A percentile compares a stretch with the other conserved stretches of the same genome.
Evolutionary conservation across 2,329 filamentous ascomycete species (phyloP).

Genomic region (Bipolaris oryzae): DNA sequence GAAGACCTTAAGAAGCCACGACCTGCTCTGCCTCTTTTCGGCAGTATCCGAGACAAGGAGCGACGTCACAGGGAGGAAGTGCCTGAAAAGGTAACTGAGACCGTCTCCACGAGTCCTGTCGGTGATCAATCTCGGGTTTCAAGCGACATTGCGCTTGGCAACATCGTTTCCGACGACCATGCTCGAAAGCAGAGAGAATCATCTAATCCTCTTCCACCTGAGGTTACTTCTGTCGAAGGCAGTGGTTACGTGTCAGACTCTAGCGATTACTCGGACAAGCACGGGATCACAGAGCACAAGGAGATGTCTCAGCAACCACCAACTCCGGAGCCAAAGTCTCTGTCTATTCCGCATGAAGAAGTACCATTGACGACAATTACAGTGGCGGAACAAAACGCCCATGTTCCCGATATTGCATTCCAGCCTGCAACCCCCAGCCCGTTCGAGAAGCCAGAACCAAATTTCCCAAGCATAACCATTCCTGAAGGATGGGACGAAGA

Average conservation of each 20-base stretch:
- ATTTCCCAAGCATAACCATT: conserved; percentile 34
- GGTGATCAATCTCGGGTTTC: conserved; percentile 58
- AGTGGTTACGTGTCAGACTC: conserved; percentile 68
- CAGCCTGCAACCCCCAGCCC: conserved; percentile 46
- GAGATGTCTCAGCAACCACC: conserved; percentile 18
- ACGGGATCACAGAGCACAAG: conserved; percentile 19
- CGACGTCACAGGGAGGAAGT: conserved; percentile 55
- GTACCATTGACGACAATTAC: conserved; percentile 13
- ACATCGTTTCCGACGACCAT: conserved; percentile 62
- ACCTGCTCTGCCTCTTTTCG: conserved; percentile 75
- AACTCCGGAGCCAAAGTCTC: conserved; percentile 36
- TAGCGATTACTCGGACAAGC: conserved; percentile 27
- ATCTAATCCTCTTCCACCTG: conserved; percentile 70
- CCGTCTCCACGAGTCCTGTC: conserved; percentile 44
- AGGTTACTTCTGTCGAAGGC: conserved; percentile 72
- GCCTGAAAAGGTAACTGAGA: conserved; percentile 60
- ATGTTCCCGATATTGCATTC: conserved; percentile 44
- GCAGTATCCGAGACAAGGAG: conserved; percentile 72
- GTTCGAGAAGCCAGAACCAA: conserved; percentile 31
- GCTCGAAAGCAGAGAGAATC: conserved; percentile 48
- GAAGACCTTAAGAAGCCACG: conserved; percentile 73
- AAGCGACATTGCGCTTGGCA: conserved; percentile 65
- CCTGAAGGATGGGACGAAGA: conserved; percentile 43
- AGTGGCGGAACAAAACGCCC: conserved; percentile 19
- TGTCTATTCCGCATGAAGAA: conserved; percentile 27